phyloP scores from a whole-genome alignment of 2,329 filamentous ascomycete genomes.

The Fusarium anguioides region DNA sequence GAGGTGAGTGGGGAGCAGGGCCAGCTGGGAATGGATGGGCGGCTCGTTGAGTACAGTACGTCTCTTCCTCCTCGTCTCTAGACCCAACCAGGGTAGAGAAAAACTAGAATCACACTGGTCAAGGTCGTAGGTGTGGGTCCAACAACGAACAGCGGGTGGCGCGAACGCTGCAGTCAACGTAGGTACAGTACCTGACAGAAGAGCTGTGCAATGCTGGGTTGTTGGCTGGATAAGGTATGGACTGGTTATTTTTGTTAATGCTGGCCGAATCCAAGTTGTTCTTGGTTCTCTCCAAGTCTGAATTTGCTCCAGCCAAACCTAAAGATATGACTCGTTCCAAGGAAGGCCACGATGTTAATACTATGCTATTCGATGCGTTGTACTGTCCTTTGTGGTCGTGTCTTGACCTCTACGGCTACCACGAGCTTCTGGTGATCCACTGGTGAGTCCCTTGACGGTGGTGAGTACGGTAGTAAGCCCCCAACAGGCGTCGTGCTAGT shows the following conservation, averaged over 20 bases:
- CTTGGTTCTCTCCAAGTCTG: conserved; percentile 5
- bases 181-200: conserved; percentile 36
- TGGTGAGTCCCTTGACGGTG: conserved; percentile 19
- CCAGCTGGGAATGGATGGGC: conserved; percentile 29
- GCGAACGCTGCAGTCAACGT: conserved; percentile 43
- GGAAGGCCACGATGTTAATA: conserved; percentile 8
- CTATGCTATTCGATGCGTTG: conserved; percentile 2
- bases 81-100: conserved; percentile 15
- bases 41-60: conserved; percentile 12
- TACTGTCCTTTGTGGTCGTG: conserved; percentile 26
- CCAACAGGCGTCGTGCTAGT: conserved; percentile 40
- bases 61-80: conserved; percentile 21
- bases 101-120: conserved; percentile 31
- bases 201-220: conserved; percentile 26
- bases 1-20: conserved; percentile 24
- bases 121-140: conserved; percentile 37
- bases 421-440: conserved; percentile 28
- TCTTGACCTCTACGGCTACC: conserved; percentile 28
- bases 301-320: conserved; percentile 3
- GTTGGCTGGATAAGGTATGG: conserved; percentile 13
- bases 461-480: conserved; percentile 15
- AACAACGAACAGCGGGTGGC: conserved; percentile 46
- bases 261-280: conserved; percentile 22
- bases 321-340: conserved; percentile 13
- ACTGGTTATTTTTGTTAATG: conserved; percentile 5